Conservation (phyloP, 176 grass and related monocot genomes). For the Hsuehochloa calcarea region DNA sequence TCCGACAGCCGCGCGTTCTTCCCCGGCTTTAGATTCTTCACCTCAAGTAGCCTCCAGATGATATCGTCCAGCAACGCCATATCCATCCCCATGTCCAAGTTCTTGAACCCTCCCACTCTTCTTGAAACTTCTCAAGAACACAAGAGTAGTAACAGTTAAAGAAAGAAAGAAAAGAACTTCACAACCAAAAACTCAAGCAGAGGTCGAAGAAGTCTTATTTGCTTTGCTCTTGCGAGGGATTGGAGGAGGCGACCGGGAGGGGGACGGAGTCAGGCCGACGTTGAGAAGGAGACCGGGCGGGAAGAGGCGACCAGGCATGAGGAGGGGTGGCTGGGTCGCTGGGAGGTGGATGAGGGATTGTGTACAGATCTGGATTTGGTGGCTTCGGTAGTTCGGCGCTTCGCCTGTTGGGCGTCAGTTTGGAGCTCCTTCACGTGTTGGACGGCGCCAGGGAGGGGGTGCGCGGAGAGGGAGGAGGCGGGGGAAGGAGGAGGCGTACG, state of each 20-base stretch:
- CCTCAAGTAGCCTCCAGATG: slow-evolving; percentile 58
- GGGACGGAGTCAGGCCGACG: no score
- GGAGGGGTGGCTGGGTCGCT: no score
- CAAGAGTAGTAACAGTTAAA: slow-evolving; percentile 30
- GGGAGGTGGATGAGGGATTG: no score
- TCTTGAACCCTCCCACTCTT: slow-evolving; percentile 14
- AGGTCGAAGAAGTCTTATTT: slow-evolving; percentile 26
- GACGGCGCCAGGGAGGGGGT: no score
- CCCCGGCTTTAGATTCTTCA: slow-evolving; percentile 47
- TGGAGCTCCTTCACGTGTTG: no score
- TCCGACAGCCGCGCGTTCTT: slow-evolving; percentile 66
- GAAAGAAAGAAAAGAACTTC: neutral
- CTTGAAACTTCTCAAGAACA: slow-evolving; percentile 37
- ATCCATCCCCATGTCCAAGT: slow-evolving; percentile 50
- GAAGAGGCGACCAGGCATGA: no score
- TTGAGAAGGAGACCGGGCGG: no score
- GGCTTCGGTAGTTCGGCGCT: no score
- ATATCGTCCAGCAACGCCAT: slow-evolving; percentile 55
- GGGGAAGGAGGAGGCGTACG: no score
- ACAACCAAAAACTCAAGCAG: slow-evolving; percentile 9
- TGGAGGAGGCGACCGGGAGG: neutral
- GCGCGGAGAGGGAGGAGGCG: no score
- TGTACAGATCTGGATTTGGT: no score
- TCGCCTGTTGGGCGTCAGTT: no score
- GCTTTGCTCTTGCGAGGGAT: neutral